Conservation (phyloP, 768 basidiomycete genomes). For the Austroboletus eburneus region DNA sequence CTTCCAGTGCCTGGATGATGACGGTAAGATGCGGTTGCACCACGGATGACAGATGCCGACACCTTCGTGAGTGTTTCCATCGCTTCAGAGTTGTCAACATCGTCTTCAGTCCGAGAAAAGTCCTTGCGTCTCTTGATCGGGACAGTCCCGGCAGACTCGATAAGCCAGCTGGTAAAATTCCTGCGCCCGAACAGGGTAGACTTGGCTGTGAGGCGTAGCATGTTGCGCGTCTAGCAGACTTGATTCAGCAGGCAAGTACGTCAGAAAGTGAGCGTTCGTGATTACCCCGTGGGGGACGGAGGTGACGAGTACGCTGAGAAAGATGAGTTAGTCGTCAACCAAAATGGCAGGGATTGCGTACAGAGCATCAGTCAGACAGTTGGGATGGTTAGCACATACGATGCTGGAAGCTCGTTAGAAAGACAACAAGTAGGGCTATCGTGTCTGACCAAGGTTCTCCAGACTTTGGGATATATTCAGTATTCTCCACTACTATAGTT, state of each 20-base stretch:
- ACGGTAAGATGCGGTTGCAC: conserved; percentile 6
- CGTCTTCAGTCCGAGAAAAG: conserved; percentile 37
- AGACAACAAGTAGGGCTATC: not conserved
- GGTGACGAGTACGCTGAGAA: conserved; percentile 61
- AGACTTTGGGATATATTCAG: conserved; percentile 61
- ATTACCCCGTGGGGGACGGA: conserved; percentile 66
- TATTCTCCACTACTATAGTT: conserved; percentile 80
- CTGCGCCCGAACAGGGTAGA: conserved; percentile 78
- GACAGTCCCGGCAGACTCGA: conserved; percentile 83
- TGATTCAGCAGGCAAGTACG: conserved; percentile 5
- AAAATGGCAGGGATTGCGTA: conserved; percentile 32
- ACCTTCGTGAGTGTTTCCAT: conserved; percentile 71
- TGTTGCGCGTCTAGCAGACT: conserved; percentile 56
- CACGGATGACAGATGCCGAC: conserved; percentile 21
- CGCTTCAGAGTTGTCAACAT: conserved; percentile 59
- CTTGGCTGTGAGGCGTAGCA: conserved; percentile 84
- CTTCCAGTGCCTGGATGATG: conserved; percentile 57
- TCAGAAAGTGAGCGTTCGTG: conserved; percentile 1
- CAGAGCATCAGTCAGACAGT: conserved; percentile 85
- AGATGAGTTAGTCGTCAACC: not conserved
- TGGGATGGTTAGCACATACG: conserved; percentile 83
- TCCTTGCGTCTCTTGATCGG: conserved; percentile 80
- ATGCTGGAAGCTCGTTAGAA: conserved; percentile 44
- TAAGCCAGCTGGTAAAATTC: conserved; percentile 89
- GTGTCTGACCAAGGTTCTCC: conserved; percentile 67